A percentile compares a stretch with the other conserved stretches of the same genome.
Evolutionary conservation across 2,329 filamentous ascomycete species (phyloP).

Genomic region (Talaromyces verruculosus): DNA sequence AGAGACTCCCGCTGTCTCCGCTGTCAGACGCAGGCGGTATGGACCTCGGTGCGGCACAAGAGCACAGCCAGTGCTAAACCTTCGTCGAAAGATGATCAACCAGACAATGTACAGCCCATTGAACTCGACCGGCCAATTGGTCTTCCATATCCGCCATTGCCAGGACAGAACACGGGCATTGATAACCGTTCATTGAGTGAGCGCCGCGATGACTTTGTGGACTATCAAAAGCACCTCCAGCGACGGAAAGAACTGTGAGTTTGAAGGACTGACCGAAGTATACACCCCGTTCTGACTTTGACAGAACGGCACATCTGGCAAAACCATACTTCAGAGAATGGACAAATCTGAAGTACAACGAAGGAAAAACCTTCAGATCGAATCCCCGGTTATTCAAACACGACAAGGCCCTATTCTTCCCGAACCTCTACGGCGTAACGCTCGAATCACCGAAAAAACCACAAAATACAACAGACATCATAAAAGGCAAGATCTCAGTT

Average conservation of each 20-base stretch:
- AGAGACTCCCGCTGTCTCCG: conserved; percentile 35
- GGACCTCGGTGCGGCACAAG: conserved; percentile 27
- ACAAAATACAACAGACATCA: conserved; percentile 71
- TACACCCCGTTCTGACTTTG: neutral
- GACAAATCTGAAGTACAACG: conserved; percentile 75
- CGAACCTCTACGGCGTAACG: conserved; percentile 82
- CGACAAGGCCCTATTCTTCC: conserved; percentile 85
- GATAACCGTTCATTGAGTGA: conserved; percentile 67
- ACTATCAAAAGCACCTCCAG: conserved; percentile 80
- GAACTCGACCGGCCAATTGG: conserved; percentile 74
- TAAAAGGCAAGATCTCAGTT: conserved; percentile 72
- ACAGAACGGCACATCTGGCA: conserved; percentile 70
- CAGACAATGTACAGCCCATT: conserved; percentile 52
- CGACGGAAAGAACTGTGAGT: conserved; percentile 72
- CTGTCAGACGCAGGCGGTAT: conserved; percentile 36
- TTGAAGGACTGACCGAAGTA: neutral
- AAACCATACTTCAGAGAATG: conserved; percentile 97
- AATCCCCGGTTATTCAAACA: conserved; percentile 80
- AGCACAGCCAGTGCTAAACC: conserved; percentile 20
- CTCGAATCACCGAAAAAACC: conserved; percentile 59
- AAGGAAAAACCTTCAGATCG: conserved; percentile 88
- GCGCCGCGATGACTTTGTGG: conserved; percentile 74
- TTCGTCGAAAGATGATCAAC: conserved; percentile 21
- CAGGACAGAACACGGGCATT: conserved; percentile 79
- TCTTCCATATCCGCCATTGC: conserved; percentile 67